Evolutionary conservation across 2,329 filamentous ascomycete genomes (phyloP), one percentile per base, ranked within the genome.

Genomic region (Harringtonia lauricola): DNA sequence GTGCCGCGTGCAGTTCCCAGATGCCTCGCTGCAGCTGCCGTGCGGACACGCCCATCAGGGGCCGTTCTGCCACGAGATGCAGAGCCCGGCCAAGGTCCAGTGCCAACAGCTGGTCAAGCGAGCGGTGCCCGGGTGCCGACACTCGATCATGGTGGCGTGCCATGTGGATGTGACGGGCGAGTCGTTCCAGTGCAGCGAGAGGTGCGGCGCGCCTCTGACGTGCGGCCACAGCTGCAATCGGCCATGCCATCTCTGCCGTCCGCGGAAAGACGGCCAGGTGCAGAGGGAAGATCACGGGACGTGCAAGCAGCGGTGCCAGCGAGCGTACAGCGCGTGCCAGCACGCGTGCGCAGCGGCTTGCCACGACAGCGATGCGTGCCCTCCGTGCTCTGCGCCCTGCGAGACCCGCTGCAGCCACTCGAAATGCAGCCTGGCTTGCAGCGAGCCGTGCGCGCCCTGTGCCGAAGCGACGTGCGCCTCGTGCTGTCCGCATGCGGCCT

Each of bases 391-490:
- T 1, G 49, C 53, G 12, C 58, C 58, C 0, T 85, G 80, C 51
- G 70, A 79, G 34, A 67, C 74, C 79, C 56, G 78, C 71, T 50
- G 49, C 41, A 42, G 34, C 39, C 49, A 51, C 28, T 45, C 47
- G 0, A 62, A 53, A 42, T 84, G 81, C 53, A 56, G 52, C n/a
- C 67, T 67, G 44, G 55, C 55, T 6, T 86, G 81, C 53, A 57
- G 63, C 21, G 71, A 84, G 51, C 70, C 77, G 2, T 85, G 81
- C 51, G 56, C 62, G 2, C 79, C 79, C 0, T 84, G 81, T 50
- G 70, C 71, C 0, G 71, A 77, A 48, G 57, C 59, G 18, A 49
- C 55, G 1, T 84, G 79, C 49, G 57, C 64, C 0, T 81, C 72
- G 28, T 52, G 52, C 4, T 83, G 79, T 48, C 64, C 65, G 8